phyloP scores from a whole-genome alignment of 805 yeast genomes.

The Lipomyces japonicus region DNA sequence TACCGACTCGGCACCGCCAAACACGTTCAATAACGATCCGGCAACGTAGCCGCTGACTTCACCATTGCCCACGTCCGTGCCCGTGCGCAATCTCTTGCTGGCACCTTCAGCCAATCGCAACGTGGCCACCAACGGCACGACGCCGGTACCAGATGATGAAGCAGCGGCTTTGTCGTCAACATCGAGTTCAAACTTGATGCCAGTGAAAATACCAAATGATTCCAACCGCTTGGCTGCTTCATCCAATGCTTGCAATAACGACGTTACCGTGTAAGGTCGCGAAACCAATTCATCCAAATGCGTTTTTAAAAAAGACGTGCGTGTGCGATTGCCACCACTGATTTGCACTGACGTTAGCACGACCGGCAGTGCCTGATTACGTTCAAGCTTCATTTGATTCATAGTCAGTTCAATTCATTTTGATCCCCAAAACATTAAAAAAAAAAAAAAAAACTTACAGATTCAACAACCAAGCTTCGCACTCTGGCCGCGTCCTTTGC shows the following conservation, averaged over 20 bases:
- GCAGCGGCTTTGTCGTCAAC: slow-evolving; percentile 14
- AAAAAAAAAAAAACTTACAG: slow-evolving; percentile 6
- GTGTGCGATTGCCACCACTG: slow-evolving; percentile 34
- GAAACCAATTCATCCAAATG: slow-evolving; percentile 37
- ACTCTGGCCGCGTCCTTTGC: slow-evolving; percentile 11
- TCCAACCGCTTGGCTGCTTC: slow-evolving; percentile 33
- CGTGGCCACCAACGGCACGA: slow-evolving; percentile 26
- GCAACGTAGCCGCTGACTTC: slow-evolving; percentile 93
- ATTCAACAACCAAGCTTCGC: slow-evolving; percentile 12
- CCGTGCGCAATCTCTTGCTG: slow-evolving; percentile 77
- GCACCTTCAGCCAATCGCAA: slow-evolving; percentile 44
- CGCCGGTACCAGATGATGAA: slow-evolving; percentile 13
- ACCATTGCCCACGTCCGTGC: slow-evolving; percentile 93
- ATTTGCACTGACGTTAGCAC: slow-evolving; percentile 32
- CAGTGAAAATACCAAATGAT: slow-evolving; percentile 35
- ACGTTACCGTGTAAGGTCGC: slow-evolving; percentile 29
- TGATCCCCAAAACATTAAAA: not conserved
- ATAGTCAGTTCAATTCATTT: not conserved
- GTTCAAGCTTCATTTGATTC: slow-evolving; percentile 20
- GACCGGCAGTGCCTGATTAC: slow-evolving; percentile 34
- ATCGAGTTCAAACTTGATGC: slow-evolving; percentile 32
- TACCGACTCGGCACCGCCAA: slow-evolving; percentile 67
- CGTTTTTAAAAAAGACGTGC: slow-evolving; percentile 33
- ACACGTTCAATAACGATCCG: slow-evolving; percentile 57
- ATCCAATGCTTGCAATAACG: slow-evolving; percentile 34